Evolutionary conservation across 129 eudicot genomes (phyloP), one percentile per base, ranked within the genome.

Genomic region (Flaveria brownii): DNA sequence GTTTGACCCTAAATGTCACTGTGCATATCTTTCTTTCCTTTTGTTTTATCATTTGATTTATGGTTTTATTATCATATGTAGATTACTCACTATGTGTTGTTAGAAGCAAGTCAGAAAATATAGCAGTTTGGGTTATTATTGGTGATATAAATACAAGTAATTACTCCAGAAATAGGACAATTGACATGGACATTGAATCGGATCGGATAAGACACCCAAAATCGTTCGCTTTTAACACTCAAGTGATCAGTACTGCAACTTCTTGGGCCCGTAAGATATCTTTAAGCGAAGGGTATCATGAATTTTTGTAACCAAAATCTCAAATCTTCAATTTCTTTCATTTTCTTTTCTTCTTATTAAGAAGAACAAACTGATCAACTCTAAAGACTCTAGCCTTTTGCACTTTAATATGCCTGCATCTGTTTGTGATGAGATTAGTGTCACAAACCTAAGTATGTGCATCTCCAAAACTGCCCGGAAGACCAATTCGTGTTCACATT

Each of bases 211-310:
- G 87, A 68, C 85, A 74, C 84, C 75, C 84, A 70, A 89, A 83
- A 70, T 82, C 86, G 12, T 81, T 88, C 5, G 82, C 84, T 42
- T 75, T 82, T 64, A 81, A 81, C 50, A 82, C 86, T 73, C 86
- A 84, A 85, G 82, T 80, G 56, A 92, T 90, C 70, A 75, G 81
- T 76, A 82, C 77, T 17, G 83, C 87, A 60, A 84, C 89, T 42
- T 70, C 87, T 77, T 90, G 96, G 98, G 82, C 92, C 75, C 81
- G 87, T 80, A 85, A 85, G 84, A 87, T 92, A 67, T 92, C 87
- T 47, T 83, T 82, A 52, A 65, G 68, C 47, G 94, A 92, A 76
- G 96, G 87, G 71, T 92, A 77, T 80, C 94, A 86, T 54, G 96
- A 92, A 79, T 84, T 87, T 86, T 78, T 87, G 70, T 92, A 90